A percentile compares a stretch with the other conserved stretches of the same genome.
phyloP scores from a whole-genome alignment of 345 rosid species.

The Camelina neglecta region DNA sequence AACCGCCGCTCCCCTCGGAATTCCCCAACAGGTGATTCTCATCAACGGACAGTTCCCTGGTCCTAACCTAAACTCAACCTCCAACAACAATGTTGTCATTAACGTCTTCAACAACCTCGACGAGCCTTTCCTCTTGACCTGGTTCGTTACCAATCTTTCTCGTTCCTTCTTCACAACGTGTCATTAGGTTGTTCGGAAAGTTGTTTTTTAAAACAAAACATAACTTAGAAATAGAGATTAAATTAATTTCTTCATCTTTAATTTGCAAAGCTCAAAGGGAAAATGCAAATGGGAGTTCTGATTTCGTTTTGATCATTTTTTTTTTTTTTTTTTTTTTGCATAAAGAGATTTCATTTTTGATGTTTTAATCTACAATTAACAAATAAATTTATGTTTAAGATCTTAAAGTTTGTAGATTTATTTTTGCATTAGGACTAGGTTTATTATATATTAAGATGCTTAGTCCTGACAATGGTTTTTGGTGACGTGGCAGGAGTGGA shows the following conservation, averaged over 20 bases:
- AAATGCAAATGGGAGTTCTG: no score
- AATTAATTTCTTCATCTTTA: no score
- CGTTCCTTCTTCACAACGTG: conserved; percentile 38
- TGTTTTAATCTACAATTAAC: no score
- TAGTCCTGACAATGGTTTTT: conserved; percentile 16
- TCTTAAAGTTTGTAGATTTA: no score
- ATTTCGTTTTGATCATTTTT: no score
- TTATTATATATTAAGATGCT: not conserved
- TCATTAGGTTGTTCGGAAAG: not conserved
- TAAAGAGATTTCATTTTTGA: no score
- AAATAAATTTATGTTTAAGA: no score
- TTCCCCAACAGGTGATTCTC: conserved; percentile 76
- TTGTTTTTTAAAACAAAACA: not conserved
- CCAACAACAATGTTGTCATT: conserved; percentile 72
- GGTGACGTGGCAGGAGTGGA: conserved; percentile 61
- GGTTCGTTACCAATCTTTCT: conserved; percentile 65
- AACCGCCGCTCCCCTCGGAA: conserved; percentile 69
- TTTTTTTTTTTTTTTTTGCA: no score
- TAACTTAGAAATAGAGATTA: not conserved
- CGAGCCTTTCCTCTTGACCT: conserved; percentile 78
- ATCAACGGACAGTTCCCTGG: conserved; percentile 83
- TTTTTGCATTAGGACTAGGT: not conserved
- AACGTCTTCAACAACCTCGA: conserved; percentile 82
- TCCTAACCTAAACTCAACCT: conserved; percentile 75
- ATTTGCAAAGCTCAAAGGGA: no score